Percentiles rank a stretch among this genome's conserved stretches.
These are phyloP conservation scores for Aspergillus campestris DNA, from an alignment of 495 filamentous ascomycete species.

Conservation along the genomic window DNA sequence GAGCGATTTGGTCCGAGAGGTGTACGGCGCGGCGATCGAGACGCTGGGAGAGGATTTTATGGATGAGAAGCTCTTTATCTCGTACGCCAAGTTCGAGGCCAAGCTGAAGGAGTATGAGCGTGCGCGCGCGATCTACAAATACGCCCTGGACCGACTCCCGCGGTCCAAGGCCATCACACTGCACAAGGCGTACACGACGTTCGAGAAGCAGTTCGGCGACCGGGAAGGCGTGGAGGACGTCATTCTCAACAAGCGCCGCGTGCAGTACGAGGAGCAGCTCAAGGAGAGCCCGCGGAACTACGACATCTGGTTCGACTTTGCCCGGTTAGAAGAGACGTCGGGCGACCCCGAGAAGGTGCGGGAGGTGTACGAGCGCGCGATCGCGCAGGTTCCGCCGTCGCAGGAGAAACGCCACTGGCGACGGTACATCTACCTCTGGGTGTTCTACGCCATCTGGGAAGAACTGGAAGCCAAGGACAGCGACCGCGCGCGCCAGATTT, in stretches of 20 bases:
- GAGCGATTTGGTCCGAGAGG: slow-evolving; percentile 82
- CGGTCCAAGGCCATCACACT: slow-evolving; percentile 76
- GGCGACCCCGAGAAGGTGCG: slow-evolving; percentile 74
- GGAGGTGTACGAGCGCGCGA: slow-evolving; percentile 91
- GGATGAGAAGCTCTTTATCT: slow-evolving; percentile 90
- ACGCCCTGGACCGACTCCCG: slow-evolving; percentile 84
- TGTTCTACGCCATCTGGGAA: slow-evolving; percentile 95
- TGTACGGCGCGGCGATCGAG: slow-evolving; percentile 84
- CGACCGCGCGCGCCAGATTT: slow-evolving; percentile 79
- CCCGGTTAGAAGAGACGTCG: slow-evolving; percentile 75
- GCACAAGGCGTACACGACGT: slow-evolving; percentile 90
- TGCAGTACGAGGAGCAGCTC: slow-evolving; percentile 90
- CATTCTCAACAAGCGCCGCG: slow-evolving; percentile 81
- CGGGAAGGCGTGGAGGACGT: slow-evolving; percentile 92
- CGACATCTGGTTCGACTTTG: slow-evolving; percentile 95
- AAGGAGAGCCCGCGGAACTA: slow-evolving; percentile 92
- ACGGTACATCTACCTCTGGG: slow-evolving; percentile 94
- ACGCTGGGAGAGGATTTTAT: slow-evolving; percentile 91
- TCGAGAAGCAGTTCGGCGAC: slow-evolving; percentile 97
- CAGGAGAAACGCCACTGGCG: slow-evolving; percentile 98
- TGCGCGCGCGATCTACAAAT: slow-evolving; percentile 94
- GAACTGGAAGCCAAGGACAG: slow-evolving; percentile 76
- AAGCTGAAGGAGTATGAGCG: slow-evolving; percentile 93
- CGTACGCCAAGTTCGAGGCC: slow-evolving; percentile 86
- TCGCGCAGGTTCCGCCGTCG: slow-evolving; percentile 90